These are phyloP conservation scores for Colletotrichum endophyticum DNA, from an alignment of 2,329 filamentous ascomycete species.

Conservation along the genomic window DNA sequence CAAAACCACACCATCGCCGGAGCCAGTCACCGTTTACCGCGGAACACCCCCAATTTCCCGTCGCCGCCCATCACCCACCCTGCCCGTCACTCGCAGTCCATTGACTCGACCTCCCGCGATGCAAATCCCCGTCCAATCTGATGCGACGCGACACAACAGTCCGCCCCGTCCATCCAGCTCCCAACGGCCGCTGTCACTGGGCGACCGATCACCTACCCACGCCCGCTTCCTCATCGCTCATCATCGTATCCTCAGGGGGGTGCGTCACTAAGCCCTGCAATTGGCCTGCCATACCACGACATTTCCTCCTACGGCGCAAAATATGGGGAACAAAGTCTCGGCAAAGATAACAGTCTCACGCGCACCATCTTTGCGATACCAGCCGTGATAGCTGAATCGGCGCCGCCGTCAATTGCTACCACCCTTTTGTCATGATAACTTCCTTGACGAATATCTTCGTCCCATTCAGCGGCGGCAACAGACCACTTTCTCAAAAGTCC, in stretches of 20 bases:
- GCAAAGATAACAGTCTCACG: conserved; percentile 17
- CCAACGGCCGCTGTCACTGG: neutral
- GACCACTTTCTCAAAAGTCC: neutral
- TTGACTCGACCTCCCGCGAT: neutral
- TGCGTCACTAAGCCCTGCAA: neutral
- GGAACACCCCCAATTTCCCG: neutral
- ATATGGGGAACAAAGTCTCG: conserved; percentile 15
- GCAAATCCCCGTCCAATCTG: neutral
- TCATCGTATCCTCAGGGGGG: neutral
- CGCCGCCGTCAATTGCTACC: neutral
- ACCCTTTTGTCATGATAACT: neutral
- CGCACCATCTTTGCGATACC: neutral
- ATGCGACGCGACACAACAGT: neutral
- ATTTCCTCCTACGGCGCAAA: neutral
- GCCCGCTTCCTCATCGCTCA: neutral
- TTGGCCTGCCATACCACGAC: conserved; percentile 7
- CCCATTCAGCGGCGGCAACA: neutral
- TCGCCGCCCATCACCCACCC: neutral
- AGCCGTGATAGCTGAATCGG: neutral
- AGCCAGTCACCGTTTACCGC: neutral
- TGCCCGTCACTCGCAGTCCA: neutral
- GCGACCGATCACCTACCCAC: neutral
- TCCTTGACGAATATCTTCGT: neutral
- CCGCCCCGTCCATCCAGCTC: neutral
- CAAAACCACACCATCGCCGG: neutral